Evolutionary conservation across 2,329 filamentous ascomycete genomes (phyloP).

Genomic region (Colletotrichum limetticola): DNA sequence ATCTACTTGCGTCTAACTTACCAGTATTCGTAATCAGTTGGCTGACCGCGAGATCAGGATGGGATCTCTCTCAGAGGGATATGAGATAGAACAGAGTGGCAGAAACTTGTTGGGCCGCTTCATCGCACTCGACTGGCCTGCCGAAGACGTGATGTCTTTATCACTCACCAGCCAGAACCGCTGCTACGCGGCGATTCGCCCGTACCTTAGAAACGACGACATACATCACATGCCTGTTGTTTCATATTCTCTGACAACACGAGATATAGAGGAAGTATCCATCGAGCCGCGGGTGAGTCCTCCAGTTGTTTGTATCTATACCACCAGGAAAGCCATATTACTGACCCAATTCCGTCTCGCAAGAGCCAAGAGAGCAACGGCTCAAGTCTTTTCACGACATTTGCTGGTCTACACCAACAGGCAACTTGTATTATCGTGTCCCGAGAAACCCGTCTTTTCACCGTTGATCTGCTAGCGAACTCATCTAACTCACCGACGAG

Average conservation of each 20-base stretch:
- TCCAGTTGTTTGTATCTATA: too few species aligned
- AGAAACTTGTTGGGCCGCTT: not conserved
- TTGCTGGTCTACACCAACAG: not conserved
- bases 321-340: not conserved
- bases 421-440: not conserved
- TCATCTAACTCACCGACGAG: not conserved
- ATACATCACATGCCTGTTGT: not conserved
- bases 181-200: not conserved
- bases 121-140: not conserved
- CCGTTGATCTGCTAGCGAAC: not conserved
- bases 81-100: not conserved
- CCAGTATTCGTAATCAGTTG: not conserved
- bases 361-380: not conserved
- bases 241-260: not conserved
- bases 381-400: not conserved
- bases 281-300: not conserved
- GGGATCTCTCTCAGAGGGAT: not conserved
- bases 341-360: not conserved
- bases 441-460: not conserved
- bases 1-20: not conserved
- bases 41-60: not conserved
- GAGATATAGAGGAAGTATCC: not conserved
- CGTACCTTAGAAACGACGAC: not conserved
- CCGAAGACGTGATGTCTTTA: not conserved
- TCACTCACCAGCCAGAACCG: not conserved